Evolutionary conservation across 1,139 yeast species (phyloP), one percentile per base, ranked within the genome.

Genomic region (Suhomyces anneliseae): DNA sequence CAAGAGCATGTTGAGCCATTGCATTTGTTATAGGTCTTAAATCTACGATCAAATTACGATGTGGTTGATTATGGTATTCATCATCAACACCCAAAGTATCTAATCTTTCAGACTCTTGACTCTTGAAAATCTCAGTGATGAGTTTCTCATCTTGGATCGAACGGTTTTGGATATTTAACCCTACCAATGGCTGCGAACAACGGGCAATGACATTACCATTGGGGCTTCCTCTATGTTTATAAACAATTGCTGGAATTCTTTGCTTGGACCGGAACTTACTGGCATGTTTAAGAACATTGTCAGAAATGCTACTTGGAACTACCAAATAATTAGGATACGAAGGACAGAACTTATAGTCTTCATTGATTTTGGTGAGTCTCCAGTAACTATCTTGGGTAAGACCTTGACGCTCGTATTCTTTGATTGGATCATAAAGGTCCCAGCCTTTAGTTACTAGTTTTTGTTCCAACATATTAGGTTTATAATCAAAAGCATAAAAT

Each of bases 21-120:
- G 99, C 98, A 65, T 93, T 93, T 0, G 97, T 87, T 10, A 90
- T 67, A 0, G 99, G 99, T 48, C 99, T 73, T 27, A 96, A 87
- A 68, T 93, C 99, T 2, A 90, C 93, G 36, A 93, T 83, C 39
- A 93, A 65, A 56, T 92, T 90, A 43, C 79, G 76, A 45, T 81
- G 78, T 0, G 78, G 77, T 51, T 74, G 79, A 63, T 46, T 68
- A 27, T 58, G 63, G 47, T 57, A 63, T 27, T 59, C 66, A 29
- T 61, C 61, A 26, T 43, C 52, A n/a, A 56, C 58, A 3, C 50
- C 43, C 11, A 59, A 42, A 7, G 38, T 52, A 4, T 45, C 53
- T 10, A 49, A 42, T 14, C 78, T 53, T 42, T 74, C 77, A 11
- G 57, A 50, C 40, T 68, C 70, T 49, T 75, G 80, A 37, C 68